A percentile compares a stretch with the other conserved stretches of the same genome.
These are phyloP conservation scores for Paspalum vaginatum DNA, from an alignment of 176 grass and related monocot genomes.

Conservation along the genomic window DNA sequence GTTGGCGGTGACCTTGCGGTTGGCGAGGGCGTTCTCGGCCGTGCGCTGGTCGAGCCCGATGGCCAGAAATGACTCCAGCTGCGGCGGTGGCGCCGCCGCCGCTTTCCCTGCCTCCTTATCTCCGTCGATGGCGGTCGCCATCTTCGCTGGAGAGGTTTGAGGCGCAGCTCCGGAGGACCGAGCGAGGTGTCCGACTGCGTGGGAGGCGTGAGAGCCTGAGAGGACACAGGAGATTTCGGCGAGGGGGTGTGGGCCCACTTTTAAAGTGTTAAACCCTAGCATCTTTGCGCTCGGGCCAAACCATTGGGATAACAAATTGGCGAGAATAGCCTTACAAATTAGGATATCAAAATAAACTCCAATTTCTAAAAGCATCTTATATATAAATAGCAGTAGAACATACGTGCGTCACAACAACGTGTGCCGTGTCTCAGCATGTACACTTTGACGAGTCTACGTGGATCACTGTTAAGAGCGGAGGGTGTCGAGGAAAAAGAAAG, in stretches of 20 bases:
- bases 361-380: too few species aligned
- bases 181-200: background rate
- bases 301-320: too few species aligned
- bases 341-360: background rate
- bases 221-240: background rate
- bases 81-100: background rate
- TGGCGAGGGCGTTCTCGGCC: slow-evolving; percentile 79
- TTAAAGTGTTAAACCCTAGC: background rate
- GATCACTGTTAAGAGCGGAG: too few species aligned
- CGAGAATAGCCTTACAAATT: too few species aligned
- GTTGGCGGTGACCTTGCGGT: slow-evolving; percentile 74
- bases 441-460: too few species aligned
- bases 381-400: too few species aligned
- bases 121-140: slow-evolving; percentile 24
- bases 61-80: slow-evolving; percentile 66
- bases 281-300: too few species aligned
- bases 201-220: slow-evolving; percentile 1
- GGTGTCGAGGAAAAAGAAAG: too few species aligned
- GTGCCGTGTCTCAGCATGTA: too few species aligned
- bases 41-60: slow-evolving; percentile 83
- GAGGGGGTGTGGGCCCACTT: background rate
- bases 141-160: slow-evolving; percentile 1
- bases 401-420: too few species aligned
- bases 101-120: slow-evolving; percentile 1
- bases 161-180: background rate